These are phyloP conservation scores for Protomyces arabidopsidicola DNA, from an alignment of 1,139 yeast species.

Conservation along the genomic window DNA sequence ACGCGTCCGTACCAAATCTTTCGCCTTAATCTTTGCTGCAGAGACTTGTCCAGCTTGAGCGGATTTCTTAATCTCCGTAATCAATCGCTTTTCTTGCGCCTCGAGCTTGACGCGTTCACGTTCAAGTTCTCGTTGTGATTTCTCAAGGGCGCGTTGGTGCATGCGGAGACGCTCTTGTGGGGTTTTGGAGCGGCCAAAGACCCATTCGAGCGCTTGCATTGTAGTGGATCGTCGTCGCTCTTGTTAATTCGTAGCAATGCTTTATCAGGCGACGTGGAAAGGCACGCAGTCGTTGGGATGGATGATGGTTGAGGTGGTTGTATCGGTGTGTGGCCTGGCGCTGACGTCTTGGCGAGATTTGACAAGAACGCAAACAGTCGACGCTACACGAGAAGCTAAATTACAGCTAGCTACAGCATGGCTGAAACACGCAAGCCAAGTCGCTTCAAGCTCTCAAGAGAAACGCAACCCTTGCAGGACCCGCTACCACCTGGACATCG, in stretches of 20 bases:
- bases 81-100: conserved; percentile 81
- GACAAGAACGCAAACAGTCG: too few species aligned
- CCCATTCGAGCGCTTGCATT: conserved; percentile 82
- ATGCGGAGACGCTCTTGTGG: conserved; percentile 85
- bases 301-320: background rate
- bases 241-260: background rate
- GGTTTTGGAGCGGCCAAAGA: conserved; percentile 85
- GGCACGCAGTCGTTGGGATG: background rate
- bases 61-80: conserved; percentile 78
- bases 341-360: background rate
- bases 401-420: background rate
- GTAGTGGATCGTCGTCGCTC: background rate
- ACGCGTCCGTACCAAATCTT: conserved; percentile 85
- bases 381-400: too few species aligned
- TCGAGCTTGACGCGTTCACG: conserved; percentile 83
- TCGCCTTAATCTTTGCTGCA: conserved; percentile 91
- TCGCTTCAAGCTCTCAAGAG: background rate
- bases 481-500: background rate
- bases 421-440: background rate
- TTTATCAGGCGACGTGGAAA: background rate
- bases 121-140: conserved; percentile 87
- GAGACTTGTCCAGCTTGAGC: conserved; percentile 86
- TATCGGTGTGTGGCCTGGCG: too few species aligned
- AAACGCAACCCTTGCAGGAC: background rate
- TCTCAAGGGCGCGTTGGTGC: conserved; percentile 90